Conservation (phyloP, 202 grass and related monocot genomes). For the Dendrocalamus latiflorus region DNA sequence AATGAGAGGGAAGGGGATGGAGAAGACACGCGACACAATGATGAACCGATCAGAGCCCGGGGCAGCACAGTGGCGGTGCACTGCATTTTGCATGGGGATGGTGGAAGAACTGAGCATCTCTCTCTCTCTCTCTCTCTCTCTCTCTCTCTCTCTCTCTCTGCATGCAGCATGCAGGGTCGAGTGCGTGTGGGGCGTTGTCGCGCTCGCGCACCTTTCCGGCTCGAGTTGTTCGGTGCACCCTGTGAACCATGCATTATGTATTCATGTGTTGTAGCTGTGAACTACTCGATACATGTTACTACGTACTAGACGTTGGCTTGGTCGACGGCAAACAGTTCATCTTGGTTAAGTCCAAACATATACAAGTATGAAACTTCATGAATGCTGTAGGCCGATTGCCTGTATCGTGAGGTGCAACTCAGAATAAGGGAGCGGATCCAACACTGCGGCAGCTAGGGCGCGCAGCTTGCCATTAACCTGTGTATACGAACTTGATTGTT, state of each 20-base stretch:
- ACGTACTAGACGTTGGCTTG: no score
- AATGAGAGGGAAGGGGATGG: not conserved
- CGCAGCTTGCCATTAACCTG: no score
- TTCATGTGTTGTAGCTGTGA: no score
- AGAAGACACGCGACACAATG: slow-evolving; percentile 21
- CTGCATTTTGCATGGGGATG: slow-evolving; percentile 15
- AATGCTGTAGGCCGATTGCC: no score
- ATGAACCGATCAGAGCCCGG: slow-evolving; percentile 16
- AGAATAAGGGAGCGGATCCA: no score
- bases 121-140: not conserved
- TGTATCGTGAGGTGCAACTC: no score
- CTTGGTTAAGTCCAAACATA: no score
- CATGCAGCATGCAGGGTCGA: not conserved
- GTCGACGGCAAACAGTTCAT: not conserved
- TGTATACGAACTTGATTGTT: no score
- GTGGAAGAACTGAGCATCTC: not conserved
- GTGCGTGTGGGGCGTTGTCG: not conserved
- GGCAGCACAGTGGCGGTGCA: not conserved
- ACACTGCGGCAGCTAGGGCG: no score
- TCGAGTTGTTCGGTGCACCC: not conserved
- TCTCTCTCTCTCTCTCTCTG: not conserved
- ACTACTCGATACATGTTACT: not conserved
- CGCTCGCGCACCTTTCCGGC: not conserved
- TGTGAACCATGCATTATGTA: not conserved
- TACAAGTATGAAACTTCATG: not conserved